Evolutionary conservation across 2,329 filamentous ascomycete genomes (phyloP), one percentile per base, ranked within the genome.

Genomic region (Xylaria sp.): DNA sequence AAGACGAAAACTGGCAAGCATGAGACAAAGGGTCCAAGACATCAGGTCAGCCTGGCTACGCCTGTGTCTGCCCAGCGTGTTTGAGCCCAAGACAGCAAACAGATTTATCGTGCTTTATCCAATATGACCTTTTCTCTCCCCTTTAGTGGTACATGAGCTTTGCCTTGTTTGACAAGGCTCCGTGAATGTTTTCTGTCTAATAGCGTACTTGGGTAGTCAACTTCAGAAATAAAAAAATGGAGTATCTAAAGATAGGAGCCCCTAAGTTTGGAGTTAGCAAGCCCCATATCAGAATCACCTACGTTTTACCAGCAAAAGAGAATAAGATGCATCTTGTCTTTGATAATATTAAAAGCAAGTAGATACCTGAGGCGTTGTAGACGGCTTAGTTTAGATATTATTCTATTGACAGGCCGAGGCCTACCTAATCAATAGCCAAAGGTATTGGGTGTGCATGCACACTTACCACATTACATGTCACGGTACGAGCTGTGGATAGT

Each of bases 1-100:
- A 55, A 39, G 43, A 41, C 41, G 15, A 18, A 46, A 49, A 8
- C 8, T 51, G 10, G 20, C 12, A 52, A 12, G 31, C 52, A 15
- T 39, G 57, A 51, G 46, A 65, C 51, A 63, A 65, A 63, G 52
- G 31, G 41, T 60, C 25, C 36, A 54, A 58, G 64, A 67, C 52
- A 70, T 58, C 13, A 12, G 43, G 15, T 25, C 39, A 58, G 13
- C 15, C 55, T 28, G 23, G 18, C 18, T 51, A 5, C 7, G 15
- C 52, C 25, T 55, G 52, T n/a, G n/a, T 55, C 18, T 36, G 52
- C 18, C 25, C 18, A n/a, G 12, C 13, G n/a, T 57, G 23, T 64
- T 46, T 54, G 18, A 36, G 28, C 3, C 59, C 28, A 36, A 13
- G 18, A 33, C 31, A 36, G 2, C 9, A 55, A 23, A 28, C 28